Base-by-base conservation (phyloP, 352 stramenopile genomes). In the Aphanomyces invadans region DNA sequence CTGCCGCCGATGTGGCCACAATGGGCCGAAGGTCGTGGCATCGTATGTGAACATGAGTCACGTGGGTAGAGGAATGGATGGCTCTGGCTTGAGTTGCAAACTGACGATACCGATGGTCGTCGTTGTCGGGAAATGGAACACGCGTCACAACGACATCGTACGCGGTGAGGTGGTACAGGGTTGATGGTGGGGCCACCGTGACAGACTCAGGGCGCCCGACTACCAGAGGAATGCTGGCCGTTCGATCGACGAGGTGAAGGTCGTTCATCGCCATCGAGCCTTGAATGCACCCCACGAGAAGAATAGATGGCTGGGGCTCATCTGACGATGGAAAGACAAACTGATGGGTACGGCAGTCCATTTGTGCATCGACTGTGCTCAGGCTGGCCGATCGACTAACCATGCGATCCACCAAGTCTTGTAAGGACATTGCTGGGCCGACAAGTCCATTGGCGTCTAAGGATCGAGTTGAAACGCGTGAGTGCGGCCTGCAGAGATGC, bases 91-190 rank as follows among this genome's bases (percentile, higher is more conserved):
- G n/a, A n/a, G n/a, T n/a, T n/a, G n/a, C n/a, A n/a, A n/a, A n/a
- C n/a, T n/a, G n/a, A n/a, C n/a, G n/a, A n/a, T n/a, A n/a, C n/a
- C 36, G 36, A 42, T 42, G 36, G 36, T 42, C 36, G 44, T 52
- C 44, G 21, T 4, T 52, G 12, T n/a, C 12, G 10, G 44, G 44
- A 9, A 21, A 7, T 33, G 2, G 49, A 7, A 57, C 12, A 5
- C 12, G 21, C 4, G 49, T 57, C 7, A 55, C 36, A 9, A 63
- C 55, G n/a, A 65, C n/a, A 19, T 65, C 26, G 29, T 55, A 65
- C 21, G 25, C 19, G 5, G 2, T 17, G 19, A 65, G 1, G 19
- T 65, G 36, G 42, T 57, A 65, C 21, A 65, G 59, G 15, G 28
- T 52, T 23, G 56, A 28, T 19, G 29, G 19, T 11, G 19, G 36